A percentile compares a stretch with the other conserved stretches of the same genome.
Conservation (phyloP, 2,329 filamentous ascomycete species). For the Diaporthe nobilis region DNA sequence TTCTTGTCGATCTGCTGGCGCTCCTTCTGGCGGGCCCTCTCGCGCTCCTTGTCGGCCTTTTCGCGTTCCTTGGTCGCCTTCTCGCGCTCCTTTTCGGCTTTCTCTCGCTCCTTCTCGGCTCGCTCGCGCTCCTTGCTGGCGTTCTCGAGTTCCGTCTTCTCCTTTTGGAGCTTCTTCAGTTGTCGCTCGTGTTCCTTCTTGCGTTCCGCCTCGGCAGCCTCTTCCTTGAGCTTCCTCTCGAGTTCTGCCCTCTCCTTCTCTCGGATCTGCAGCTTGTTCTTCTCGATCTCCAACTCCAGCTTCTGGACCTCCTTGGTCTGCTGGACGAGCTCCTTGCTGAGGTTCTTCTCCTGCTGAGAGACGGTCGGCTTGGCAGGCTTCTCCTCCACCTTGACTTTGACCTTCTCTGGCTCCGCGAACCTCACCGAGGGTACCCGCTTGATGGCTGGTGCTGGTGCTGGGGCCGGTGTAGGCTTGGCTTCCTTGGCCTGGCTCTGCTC, state of each 20-base stretch:
- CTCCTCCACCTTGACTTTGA: constrained; percentile 10
- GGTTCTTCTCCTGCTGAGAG: constrained; percentile 36
- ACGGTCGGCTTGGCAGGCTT: not conserved
- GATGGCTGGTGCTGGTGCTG: constrained; percentile 11
- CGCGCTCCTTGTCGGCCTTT: constrained; percentile 32
- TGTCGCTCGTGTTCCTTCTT: constrained; percentile 37
- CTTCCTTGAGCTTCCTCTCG: constrained; percentile 30
- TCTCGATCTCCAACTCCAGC: constrained; percentile 39
- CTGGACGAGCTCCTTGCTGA: constrained; percentile 40
- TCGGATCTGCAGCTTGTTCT: constrained; percentile 26
- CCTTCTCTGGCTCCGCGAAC: constrained; percentile 39
- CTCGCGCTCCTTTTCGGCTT: constrained; percentile 23
- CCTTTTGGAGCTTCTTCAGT: constrained; percentile 35
- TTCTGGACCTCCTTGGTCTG: constrained; percentile 41
- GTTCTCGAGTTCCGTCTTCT: constrained; percentile 31
- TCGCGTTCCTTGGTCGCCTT: constrained; percentile 35
- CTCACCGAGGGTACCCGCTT: constrained; percentile 32
- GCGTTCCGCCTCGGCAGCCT: constrained; percentile 27
- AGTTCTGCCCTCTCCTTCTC: constrained; percentile 38
- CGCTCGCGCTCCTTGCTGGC: constrained; percentile 17
- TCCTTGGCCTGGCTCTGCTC: constrained; percentile 38
- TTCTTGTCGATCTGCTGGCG: constrained; percentile 33
- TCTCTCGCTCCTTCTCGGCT: not conserved
- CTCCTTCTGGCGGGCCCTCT: constrained; percentile 35
- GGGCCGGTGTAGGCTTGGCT: not conserved